Evolutionary conservation across 2,329 filamentous ascomycete genomes (phyloP), one percentile per base, ranked within the genome.

Genomic region (Macroventuria anomochaeta): DNA sequence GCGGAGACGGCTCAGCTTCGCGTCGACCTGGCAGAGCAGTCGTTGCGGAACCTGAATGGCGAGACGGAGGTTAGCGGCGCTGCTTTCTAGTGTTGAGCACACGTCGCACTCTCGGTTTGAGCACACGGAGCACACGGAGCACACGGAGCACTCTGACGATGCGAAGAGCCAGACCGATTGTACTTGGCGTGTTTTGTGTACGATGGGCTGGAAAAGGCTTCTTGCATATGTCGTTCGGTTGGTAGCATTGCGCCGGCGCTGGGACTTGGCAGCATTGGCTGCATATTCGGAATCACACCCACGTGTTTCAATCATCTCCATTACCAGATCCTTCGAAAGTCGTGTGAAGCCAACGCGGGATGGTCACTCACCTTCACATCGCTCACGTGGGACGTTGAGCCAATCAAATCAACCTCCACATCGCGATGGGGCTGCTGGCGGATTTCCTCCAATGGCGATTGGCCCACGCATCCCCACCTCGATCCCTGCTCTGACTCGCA

Each of bases 1-100:
- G 74, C 72, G 13, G 74, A 78, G 50, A 75, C 72, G 25, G 76
- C 77, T n/a, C 74, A 73, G 21, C 56, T 80, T 46, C 75, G 77
- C 56, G 75, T 74, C 21, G 77, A 80, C 46, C 65, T 81, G 57
- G 79, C 79, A 1, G 80, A 81, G 60, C 68, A 77, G 58, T 75
- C 75, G n/a, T 53, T 81, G 52, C 70, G 75, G 51, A 68, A 64
- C 11, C 58, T 78, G 52, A 77, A 72, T 44, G 76, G 72, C 11
- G 76, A 78, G 50, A 64, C 65, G 8, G 73, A 74, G 55, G 65
- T 69, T 32, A 71, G 75, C 38, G 74, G 72, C 2, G 67, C 63
- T 56, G 72, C 73, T 7, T 76, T 75, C 47, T 75, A 70, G 60
- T 29, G 46, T 13, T 15, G 21, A 42, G 15, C 37, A 26, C 29